Percentiles rank a stretch among this genome's conserved stretches.
Conservation (phyloP, 805 yeast species). For the Jamesozyma piceae region DNA sequence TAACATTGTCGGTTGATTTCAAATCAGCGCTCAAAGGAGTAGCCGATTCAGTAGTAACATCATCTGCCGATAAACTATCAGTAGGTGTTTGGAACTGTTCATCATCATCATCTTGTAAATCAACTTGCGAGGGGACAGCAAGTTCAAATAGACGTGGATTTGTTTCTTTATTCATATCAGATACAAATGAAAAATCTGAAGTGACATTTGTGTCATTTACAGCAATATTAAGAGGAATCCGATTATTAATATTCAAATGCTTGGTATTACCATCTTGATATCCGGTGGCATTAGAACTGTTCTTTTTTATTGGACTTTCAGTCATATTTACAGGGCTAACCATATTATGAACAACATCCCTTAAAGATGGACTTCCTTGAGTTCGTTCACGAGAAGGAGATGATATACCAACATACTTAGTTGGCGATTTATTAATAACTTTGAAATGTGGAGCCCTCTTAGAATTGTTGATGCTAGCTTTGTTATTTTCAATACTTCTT, state of each 20-base stretch:
- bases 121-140: constrained; percentile 13
- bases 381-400: not conserved
- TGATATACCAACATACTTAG: constrained; percentile 9
- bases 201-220: constrained; percentile 6
- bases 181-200: constrained; percentile 14
- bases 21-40: not conserved
- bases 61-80: constrained; percentile 5
- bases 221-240: not conserved
- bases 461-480: not conserved
- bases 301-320: not conserved
- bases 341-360: not conserved
- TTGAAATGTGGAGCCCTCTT: constrained; percentile 8
- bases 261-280: not conserved
- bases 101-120: constrained; percentile 10
- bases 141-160: constrained; percentile 18
- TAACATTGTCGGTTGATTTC: constrained; percentile 6
- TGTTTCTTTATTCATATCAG: constrained; percentile 10
- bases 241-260: not conserved
- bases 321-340: not conserved
- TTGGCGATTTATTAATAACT: constrained; percentile 19
- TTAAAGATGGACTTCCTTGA: not conserved
- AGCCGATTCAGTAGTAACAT: not conserved
- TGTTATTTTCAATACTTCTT: not conserved
- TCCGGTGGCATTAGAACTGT: not conserved
- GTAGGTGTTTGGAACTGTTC: constrained; percentile 8